Conservation (phyloP, 1,139 yeast species). For the Debaryomycetaceae sp. region DNA sequence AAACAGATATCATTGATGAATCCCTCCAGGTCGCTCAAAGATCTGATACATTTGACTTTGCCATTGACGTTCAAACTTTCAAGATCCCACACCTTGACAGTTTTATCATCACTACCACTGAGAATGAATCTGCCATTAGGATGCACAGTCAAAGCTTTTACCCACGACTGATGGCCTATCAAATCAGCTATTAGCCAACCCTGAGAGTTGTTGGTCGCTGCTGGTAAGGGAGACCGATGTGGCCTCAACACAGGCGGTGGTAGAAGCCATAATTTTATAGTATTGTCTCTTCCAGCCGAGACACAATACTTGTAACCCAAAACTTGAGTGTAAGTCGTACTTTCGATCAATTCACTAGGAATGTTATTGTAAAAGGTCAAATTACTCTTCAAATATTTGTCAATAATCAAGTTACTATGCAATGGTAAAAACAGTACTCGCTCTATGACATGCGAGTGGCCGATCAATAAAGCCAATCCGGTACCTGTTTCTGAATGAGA, state of each 20-base stretch:
- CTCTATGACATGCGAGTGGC: constrained; percentile 85
- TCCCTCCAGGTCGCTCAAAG: constrained; percentile 66
- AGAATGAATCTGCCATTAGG: constrained; percentile 72
- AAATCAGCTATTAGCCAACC: constrained; percentile 56
- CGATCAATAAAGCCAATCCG: constrained; percentile 64
- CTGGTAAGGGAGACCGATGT: constrained; percentile 57
- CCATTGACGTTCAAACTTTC: constrained; percentile 39
- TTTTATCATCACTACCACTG: constrained; percentile 78
- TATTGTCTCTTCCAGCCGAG: constrained; percentile 80
- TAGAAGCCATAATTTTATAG: constrained; percentile 71
- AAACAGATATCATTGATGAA: constrained; percentile 66
- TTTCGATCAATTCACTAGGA: constrained; percentile 28
- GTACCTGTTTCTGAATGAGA: constrained; percentile 64
- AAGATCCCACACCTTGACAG: constrained; percentile 79
- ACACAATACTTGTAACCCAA: constrained; percentile 67
- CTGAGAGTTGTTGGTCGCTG: constrained; percentile 48
- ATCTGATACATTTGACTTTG: constrained; percentile 45
- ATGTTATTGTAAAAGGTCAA: constrained; percentile 29
- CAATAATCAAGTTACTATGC: constrained; percentile 46
- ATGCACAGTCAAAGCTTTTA: constrained; percentile 64
- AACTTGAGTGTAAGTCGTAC: constrained; percentile 24
- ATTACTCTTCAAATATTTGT: constrained; percentile 40
- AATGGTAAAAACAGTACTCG: constrained; percentile 65
- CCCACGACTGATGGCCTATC: constrained; percentile 86
- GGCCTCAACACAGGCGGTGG: constrained; percentile 58